Evolutionary conservation across 2,329 filamentous ascomycete genomes (phyloP), one percentile per base, ranked within the genome.

Genomic region (Exophiala bonariae): DNA sequence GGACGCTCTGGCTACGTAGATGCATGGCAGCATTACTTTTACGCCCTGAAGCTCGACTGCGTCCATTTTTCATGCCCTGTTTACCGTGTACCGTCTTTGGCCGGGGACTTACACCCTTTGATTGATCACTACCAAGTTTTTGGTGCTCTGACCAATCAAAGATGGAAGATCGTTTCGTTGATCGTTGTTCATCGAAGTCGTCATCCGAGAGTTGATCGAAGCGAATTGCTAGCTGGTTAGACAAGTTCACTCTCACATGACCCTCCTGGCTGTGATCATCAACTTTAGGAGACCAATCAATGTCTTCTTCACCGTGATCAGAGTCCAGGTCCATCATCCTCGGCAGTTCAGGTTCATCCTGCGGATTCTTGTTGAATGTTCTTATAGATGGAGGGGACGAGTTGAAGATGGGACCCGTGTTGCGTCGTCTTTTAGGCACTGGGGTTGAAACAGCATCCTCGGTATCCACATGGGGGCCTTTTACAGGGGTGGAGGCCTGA

Each of bases 81-180:
- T 83, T 85, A 9, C 81, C 80, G 61, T 85, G 80, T 34, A 84
- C 80, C 13, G 81, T 85, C 44, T 76, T 75, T 16, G 82, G 82
- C 23, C 82, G 75, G 46, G 74, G 72, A 47, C 75, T 78, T 26
- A 76, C 72, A 47, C 73, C 71, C 53, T 73, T 72, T 34, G 67
- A 66, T 36, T 70, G 65, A 54, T 78, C 79, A 57, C 75, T 77
- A 47, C 80, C 77, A 49, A 70, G 66, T 26, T 71, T 72, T 43
- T 78, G 70, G 52, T 79, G 75, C 64, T 85, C 82, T 22, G 81
- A 82, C 79, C 79, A 83, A 61, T 85, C 81, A 61, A 84, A 85
- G 11, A 83, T 61, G 4, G 75, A 60, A 71, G 82, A 60, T 74
- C 74, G 59, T 72, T 76, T 36, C 66, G 67, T 49, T 68, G 70